Evolutionary conservation across 495 filamentous ascomycete species (phyloP).

Genomic region (Entonaema liquescens): DNA sequence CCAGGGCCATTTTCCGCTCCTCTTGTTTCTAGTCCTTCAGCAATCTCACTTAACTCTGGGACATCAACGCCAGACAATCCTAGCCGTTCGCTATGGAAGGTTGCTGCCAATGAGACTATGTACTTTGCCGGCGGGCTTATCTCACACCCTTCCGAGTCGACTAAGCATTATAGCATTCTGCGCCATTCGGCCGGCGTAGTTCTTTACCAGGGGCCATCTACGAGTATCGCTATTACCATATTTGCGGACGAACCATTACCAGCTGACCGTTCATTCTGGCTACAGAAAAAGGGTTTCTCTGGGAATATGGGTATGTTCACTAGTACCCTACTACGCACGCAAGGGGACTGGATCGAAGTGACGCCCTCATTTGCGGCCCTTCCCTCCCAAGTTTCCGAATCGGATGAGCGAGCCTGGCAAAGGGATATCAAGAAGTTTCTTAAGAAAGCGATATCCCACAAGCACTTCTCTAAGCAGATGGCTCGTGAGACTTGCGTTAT

Average conservation of each 20-base stretch:
- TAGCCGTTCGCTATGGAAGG: conserved; percentile 48
- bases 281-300: conserved; percentile 72
- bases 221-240: conserved; percentile 67
- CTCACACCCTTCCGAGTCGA: conserved; percentile 68
- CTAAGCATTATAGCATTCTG: conserved; percentile 71
- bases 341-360: conserved; percentile 69
- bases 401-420: conserved; percentile 71
- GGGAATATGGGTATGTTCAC: conserved; percentile 74
- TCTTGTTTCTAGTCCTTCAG: conserved; percentile 36
- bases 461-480: conserved; percentile 55
- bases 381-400: conserved; percentile 54
- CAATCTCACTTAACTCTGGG: conserved; percentile 27
- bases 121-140: conserved; percentile 72
- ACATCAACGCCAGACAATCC: conserved; percentile 18
- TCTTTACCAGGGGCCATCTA: conserved; percentile 69
- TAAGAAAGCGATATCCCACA: conserved; percentile 57
- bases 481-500: conserved; percentile 69
- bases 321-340: conserved; percentile 65
- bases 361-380: conserved; percentile 62
- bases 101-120: conserved; percentile 63
- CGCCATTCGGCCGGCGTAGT: conserved; percentile 70
- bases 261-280: conserved; percentile 66
- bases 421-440: conserved; percentile 68
- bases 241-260: conserved; percentile 68
- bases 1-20: conserved; percentile 25